Evolutionary conservation across 1,284 basidiomycete species (phyloP).

Genomic region (Boletus semigastroideus): DNA sequence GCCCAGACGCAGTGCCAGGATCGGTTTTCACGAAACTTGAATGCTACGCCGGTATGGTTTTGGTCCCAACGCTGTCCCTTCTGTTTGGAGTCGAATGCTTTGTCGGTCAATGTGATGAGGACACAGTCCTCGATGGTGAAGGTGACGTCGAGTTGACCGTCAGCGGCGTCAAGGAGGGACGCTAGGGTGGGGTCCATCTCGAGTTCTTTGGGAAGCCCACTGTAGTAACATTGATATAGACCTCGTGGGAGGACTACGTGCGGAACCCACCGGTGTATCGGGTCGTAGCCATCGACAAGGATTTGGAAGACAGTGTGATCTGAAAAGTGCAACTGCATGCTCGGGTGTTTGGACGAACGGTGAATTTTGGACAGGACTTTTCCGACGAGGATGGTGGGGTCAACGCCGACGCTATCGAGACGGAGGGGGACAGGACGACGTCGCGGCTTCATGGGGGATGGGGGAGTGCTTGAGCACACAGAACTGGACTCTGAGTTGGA

Average conservation of each 20-base stretch:
- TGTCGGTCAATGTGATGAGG: constrained; percentile 55
- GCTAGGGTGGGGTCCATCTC: constrained; percentile 52
- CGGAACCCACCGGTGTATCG: constrained; percentile 39
- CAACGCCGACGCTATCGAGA: constrained; percentile 41
- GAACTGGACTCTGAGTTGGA: constrained; percentile 17
- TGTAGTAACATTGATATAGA: constrained; percentile 5
- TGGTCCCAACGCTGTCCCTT: constrained; percentile 51
- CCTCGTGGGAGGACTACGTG: not conserved
- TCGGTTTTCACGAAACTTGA: constrained; percentile 44
- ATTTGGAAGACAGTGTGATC: constrained; percentile 57
- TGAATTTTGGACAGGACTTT: constrained; percentile 50
- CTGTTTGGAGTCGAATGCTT: constrained; percentile 46
- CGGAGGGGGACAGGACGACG: constrained; percentile 36
- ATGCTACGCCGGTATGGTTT: constrained; percentile 49
- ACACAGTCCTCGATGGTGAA: constrained; percentile 52
- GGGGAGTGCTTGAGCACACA: constrained; percentile 12
- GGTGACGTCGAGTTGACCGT: constrained; percentile 37
- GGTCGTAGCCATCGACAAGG: constrained; percentile 61
- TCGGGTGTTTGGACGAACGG: constrained; percentile 54
- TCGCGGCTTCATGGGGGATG: constrained; percentile 31
- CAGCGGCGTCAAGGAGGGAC: constrained; percentile 40
- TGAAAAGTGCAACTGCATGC: constrained; percentile 53
- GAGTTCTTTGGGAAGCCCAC: constrained; percentile 55
- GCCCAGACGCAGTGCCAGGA: constrained; percentile 67
- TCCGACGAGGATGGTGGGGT: constrained; percentile 50